These are phyloP conservation scores for Zangia roseola DNA, from an alignment of 768 basidiomycete species.

Conservation along the genomic window DNA sequence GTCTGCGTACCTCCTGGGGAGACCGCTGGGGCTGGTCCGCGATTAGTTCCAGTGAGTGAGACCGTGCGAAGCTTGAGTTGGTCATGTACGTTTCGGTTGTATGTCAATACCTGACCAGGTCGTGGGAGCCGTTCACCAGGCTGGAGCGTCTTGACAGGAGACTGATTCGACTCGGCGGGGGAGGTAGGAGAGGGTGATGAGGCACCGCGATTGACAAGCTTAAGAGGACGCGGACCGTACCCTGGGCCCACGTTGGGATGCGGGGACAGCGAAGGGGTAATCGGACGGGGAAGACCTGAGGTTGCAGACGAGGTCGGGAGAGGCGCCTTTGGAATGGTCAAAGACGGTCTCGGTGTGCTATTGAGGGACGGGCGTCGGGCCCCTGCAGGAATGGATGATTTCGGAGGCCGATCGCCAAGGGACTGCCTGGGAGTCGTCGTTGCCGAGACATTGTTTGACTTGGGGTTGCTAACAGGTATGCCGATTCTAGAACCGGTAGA, in stretches of 20 bases:
- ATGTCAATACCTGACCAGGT: conserved; percentile 26
- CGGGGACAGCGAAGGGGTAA: conserved; percentile 15
- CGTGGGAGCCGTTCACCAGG: conserved; percentile 25
- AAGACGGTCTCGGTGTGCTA: conserved; percentile 21
- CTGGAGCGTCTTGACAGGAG: conserved; percentile 11
- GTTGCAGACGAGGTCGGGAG: conserved; percentile 8
- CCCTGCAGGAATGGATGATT: conserved; percentile 5
- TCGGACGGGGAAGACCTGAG: conserved; percentile 21
- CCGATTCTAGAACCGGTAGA: conserved; percentile 20
- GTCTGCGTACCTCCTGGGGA: conserved; percentile 27
- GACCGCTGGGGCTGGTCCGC: conserved; percentile 1
- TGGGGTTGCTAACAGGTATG: conserved; percentile 4
- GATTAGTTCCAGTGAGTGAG: conserved; percentile 9
- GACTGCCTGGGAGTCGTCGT: conserved; percentile 12
- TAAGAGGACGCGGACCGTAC: conserved; percentile 27
- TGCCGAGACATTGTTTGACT: conserved; percentile 12
- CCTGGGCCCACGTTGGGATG: conserved; percentile 4
- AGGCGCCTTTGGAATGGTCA: conserved; percentile 28
- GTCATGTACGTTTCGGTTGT: conserved; percentile 37
- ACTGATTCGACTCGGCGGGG: conserved; percentile 7
- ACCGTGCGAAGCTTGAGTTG: conserved; percentile 27
- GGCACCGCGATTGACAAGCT: conserved; percentile 22
- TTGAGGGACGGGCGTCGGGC: conserved; percentile 19
- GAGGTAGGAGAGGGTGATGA: conserved; percentile 7
- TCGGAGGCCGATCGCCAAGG: conserved; percentile 6